Base-by-base conservation (phyloP, 805 yeast species). In the Ogataea dorogensis region DNA sequence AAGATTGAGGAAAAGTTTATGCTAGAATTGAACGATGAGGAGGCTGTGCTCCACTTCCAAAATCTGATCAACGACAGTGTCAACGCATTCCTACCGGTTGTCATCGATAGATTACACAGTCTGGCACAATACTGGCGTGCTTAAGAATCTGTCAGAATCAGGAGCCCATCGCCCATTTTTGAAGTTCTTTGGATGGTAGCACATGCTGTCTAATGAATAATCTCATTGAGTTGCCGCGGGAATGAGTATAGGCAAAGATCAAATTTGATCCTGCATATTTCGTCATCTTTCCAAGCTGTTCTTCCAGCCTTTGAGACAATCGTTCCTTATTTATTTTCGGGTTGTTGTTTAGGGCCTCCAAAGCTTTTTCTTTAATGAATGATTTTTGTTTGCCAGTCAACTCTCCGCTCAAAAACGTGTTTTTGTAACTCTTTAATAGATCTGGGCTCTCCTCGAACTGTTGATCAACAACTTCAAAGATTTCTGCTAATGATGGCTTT, bases 111-210 rank as follows among this genome's bases (percentile, higher is more conserved):
- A 46, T 65, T 93, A 34, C 99, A 93, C 59, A 87, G 91, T 62
- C 71, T 93, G 56, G 97, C 99, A 0, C 99, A 93, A 56, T 93
- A 93, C 56, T 94, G 98, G 98, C 68, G 98, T 43, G 88, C 97
- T 0, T 91, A 19, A 28, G n/a, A 17, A 17, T 15, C 26, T 19
- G 19, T 28, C 22, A 14, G 6, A 7, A 23, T n/a, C 13, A 23
- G 7, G 38, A 20, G 17, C 49, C 20, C 9, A 28, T n/a, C 17
- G 53, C 36, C 7, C 26, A 28, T 17, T 36, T 28, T 17, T 54
- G 46, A 7, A 33, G 34, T n/a, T 39, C 43, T 22, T 55, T 53
- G n/a, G 46, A 49, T 13, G 44, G 46, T 12, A 62, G 19, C 2
- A 62, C 27, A 5, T 40, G 43, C 12, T 43, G 40, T 15, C 44